Evolutionary conservation across 352 stramenopile species (phyloP).

Genomic region (Globisporangium iwayamae): DNA sequence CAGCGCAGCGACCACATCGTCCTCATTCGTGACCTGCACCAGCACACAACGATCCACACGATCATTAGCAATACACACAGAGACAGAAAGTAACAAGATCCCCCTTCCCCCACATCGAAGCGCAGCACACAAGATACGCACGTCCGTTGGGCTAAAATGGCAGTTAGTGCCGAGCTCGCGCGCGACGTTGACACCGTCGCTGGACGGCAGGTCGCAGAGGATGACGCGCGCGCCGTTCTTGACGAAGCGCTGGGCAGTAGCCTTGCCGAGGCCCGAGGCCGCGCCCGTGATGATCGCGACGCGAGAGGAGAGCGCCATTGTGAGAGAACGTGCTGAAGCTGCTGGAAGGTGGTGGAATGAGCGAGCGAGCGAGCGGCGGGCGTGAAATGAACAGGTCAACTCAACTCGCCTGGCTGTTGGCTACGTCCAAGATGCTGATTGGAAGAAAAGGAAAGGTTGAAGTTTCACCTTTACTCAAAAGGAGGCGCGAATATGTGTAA

Average conservation of each 20-base stretch:
- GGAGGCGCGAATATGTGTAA: neutral
- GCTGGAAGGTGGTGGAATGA: neutral
- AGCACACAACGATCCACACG: neutral
- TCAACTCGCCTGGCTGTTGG: neutral
- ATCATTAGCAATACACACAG: neutral
- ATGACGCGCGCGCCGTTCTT: conserved; percentile 89
- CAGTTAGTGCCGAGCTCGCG: conserved; percentile 71
- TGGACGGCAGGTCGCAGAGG: conserved; percentile 89
- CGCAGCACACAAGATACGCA: conserved; percentile 21
- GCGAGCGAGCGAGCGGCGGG: neutral
- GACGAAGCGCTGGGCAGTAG: conserved; percentile 89
- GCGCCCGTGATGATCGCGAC: conserved; percentile 91
- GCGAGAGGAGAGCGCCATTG: conserved; percentile 58
- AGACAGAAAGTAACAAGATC: neutral
- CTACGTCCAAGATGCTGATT: conserved; percentile 10
- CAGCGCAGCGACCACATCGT: conserved; percentile 86
- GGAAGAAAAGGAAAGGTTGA: conserved; percentile 6
- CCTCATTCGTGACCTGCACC: conserved; percentile 88
- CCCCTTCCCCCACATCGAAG: neutral
- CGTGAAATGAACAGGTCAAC: neutral
- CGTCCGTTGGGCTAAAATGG: conserved; percentile 80
- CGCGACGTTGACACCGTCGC: conserved; percentile 74
- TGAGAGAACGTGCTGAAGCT: neutral
- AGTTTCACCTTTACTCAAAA: neutral
- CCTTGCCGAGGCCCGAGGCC: conserved; percentile 91